Evolutionary conservation across 202 grass and related monocot species (phyloP).

Genomic region (Miscanthus sacchariflorus): DNA sequence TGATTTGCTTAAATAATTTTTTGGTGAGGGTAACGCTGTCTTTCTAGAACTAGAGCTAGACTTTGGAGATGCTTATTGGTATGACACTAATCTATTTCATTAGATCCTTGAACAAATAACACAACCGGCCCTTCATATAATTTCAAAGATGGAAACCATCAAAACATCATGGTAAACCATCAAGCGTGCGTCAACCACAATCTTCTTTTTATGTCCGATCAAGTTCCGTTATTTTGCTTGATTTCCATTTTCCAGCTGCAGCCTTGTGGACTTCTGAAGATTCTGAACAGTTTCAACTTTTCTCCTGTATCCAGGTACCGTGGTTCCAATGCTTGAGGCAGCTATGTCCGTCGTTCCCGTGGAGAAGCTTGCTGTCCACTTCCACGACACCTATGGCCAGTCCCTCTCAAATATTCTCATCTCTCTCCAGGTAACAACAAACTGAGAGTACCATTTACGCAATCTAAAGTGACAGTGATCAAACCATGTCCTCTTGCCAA

Average conservation of each 20-base stretch:
- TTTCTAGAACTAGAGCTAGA: background rate
- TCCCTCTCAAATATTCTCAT: conserved; percentile 88
- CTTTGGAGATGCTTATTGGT: background rate
- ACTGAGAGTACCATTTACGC: background rate
- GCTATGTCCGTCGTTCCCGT: conserved; percentile 67
- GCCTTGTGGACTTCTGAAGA: background rate
- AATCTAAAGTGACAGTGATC: background rate
- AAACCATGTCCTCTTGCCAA: conserved; percentile 27
- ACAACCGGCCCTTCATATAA: too few relatives aligned
- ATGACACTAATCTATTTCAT: background rate
- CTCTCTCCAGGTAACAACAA: conserved; percentile 76
- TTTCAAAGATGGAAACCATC: background rate
- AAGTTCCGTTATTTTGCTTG: background rate
- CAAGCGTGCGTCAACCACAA: background rate
- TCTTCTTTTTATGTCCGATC: background rate
- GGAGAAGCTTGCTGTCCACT: conserved; percentile 96
- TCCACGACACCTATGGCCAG: conserved; percentile 96
- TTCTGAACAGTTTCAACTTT: background rate
- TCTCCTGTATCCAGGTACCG: conserved; percentile 51
- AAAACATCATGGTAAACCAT: background rate
- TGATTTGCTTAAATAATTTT: background rate
- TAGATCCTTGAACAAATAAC: background rate
- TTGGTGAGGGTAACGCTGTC: background rate
- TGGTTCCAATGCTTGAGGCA: conserved; percentile 83
- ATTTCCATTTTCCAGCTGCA: background rate